Evolutionary conservation across 2,329 filamentous ascomycete species (phyloP), one percentile per base, ranked within the genome.

Genomic region (Nemania abortiva): DNA sequence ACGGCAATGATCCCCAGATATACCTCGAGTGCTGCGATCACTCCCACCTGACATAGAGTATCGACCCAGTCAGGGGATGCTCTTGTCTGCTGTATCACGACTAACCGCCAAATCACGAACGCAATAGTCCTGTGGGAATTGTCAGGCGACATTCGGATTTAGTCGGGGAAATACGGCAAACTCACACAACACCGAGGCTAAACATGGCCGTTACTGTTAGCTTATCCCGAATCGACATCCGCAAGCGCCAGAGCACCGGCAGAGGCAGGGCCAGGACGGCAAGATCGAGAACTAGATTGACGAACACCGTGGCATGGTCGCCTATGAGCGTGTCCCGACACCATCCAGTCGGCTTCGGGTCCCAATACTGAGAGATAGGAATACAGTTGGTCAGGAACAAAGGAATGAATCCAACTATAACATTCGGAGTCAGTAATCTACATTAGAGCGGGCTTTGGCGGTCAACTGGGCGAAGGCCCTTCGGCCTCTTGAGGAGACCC

Each of bases 191-290:
- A 10, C 80, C 79, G 52, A 80, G 73, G 24, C 77, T 74, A 39
- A 81, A 77, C 71, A 81, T 77, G 42, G 73, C 65, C 27, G 69
- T 77, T 56, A 81, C 73, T 2, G 70, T 77, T 13, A 79, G 49
- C 69, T 80, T 81, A 49, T 81, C 82, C 11, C 79, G 78, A 29
- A 73, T 63, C 0, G 78, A 78, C 79, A 84, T 81, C 60, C 82
- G 79, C 20, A 84, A 74, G 13, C 79, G 77, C 82, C 82, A 84
- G 0, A 84, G 78, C 73, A 82, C 80, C 6, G 81, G 78, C 39
- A 82, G 77, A 2, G 83, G 83, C 10, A 84, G 78, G 45, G 79
- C 77, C 22, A 84, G 74, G 24, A 84, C 75, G 57, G 80, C 78
- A 65, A 77, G 1, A 60, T 79, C 77, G n/a, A 79, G 45, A 37